Percentiles rank a stretch among this genome's conserved stretches.
These are phyloP conservation scores for Saccharomycopsis microspora DNA, from an alignment of 805 yeast species.

Conservation along the genomic window DNA sequence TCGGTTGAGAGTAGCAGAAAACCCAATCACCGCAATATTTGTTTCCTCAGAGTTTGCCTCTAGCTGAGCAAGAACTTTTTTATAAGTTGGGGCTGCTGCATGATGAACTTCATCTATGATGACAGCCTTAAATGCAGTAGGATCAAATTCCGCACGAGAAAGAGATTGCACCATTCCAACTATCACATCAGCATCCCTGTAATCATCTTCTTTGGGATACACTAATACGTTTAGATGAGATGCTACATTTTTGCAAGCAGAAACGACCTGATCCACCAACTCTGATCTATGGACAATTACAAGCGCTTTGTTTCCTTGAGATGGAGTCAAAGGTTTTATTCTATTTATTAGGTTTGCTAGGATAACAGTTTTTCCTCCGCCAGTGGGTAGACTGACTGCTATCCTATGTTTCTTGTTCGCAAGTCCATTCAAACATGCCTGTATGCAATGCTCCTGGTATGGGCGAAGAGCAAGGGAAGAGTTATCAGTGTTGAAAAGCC, in stretches of 20 bases:
- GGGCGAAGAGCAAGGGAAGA: too few relatives aligned
- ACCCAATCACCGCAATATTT: slow-evolving; percentile 48
- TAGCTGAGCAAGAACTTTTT: slow-evolving; percentile 47
- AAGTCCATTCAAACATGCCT: slow-evolving; percentile 39
- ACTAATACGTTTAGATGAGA: slow-evolving; percentile 42
- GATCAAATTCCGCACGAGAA: slow-evolving; percentile 69
- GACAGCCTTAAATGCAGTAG: not conserved
- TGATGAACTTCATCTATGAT: slow-evolving; percentile 92
- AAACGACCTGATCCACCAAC: slow-evolving; percentile 58
- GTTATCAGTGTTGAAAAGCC: too few relatives aligned
- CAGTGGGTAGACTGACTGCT: slow-evolving; percentile 84
- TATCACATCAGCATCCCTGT: not conserved
- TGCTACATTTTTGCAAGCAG: slow-evolving; percentile 31
- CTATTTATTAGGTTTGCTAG: slow-evolving; percentile 46
- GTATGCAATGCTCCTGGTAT: slow-evolving; percentile 67
- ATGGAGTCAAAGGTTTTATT: slow-evolving; percentile 6
- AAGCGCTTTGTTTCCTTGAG: slow-evolving; percentile 25
- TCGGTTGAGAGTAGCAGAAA: slow-evolving; percentile 79
- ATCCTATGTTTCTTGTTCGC: slow-evolving; percentile 38
- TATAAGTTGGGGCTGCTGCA: slow-evolving; percentile 63
- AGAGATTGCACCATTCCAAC: slow-evolving; percentile 28
- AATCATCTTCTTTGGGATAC: slow-evolving; percentile 38
- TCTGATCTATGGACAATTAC: slow-evolving; percentile 78
- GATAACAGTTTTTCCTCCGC: slow-evolving; percentile 88
- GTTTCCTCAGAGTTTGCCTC: slow-evolving; percentile 26